Conservation (phyloP, 2,329 filamentous ascomycete genomes). For the Diplodia sapinea region DNA sequence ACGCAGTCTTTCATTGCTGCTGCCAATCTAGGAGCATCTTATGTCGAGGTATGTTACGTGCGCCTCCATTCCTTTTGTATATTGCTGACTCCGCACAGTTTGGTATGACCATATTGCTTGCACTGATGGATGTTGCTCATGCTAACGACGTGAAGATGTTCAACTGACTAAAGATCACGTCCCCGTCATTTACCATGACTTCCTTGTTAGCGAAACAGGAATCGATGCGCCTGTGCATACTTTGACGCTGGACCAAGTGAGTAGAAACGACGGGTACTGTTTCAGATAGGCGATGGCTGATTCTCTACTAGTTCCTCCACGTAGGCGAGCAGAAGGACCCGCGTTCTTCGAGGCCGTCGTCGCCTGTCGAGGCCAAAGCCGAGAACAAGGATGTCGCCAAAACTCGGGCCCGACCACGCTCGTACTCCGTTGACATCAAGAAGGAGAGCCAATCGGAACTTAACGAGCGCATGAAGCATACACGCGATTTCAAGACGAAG, state of each 20-base stretch:
- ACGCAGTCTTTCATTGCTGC: conserved; percentile 87
- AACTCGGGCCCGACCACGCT: conserved; percentile 51
- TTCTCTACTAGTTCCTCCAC: conserved; percentile 69
- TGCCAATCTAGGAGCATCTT: conserved; percentile 83
- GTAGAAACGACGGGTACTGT: not conserved
- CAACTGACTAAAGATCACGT: conserved; percentile 99
- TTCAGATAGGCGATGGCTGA: conserved; percentile 32
- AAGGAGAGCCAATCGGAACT: conserved; percentile 58
- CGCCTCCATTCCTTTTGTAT: not conserved
- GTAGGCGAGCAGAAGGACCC: conserved; percentile 68
- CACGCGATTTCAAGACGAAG: conserved; percentile 89
- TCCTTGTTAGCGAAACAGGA: conserved; percentile 95
- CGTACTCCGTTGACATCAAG: conserved; percentile 64
- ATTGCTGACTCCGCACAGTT: conserved; percentile 36
- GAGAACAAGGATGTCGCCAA: conserved; percentile 32
- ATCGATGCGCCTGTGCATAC: conserved; percentile 97
- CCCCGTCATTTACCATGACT: conserved; percentile 98
- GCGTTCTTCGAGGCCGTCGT: conserved; percentile 54
- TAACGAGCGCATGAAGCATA: conserved; percentile 94
- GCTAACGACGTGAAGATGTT: conserved; percentile 67
- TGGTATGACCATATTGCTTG: conserved; percentile 33
- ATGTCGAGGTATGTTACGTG: conserved; percentile 62
- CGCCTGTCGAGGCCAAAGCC: conserved; percentile 44
- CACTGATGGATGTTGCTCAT: not conserved
- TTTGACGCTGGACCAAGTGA: conserved; percentile 80